Base-by-base conservation (phyloP, 768 basidiomycete species). In the Rhodotorula paludigena region DNA sequence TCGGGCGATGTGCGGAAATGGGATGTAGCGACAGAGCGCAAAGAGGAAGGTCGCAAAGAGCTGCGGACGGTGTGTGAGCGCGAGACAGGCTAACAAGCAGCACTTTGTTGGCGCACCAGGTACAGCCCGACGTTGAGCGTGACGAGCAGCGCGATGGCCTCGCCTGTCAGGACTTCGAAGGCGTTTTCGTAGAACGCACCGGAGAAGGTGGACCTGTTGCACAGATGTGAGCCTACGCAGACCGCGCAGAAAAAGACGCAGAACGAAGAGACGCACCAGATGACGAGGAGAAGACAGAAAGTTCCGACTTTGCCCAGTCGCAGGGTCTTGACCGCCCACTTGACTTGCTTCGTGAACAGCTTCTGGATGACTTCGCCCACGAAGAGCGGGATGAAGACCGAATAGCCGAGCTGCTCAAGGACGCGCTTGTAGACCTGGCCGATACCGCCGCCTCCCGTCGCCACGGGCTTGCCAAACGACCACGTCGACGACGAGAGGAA, bases 331-430 rank as follows among this genome's bases (percentile, higher is more conserved):
- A 71, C 42, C 16, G 63, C 53, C 58, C 68, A 72, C 60, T 75
- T 73, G 35, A 72, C 64, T n/a, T 73, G 61, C 15, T 63, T 64
- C 2, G 77, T 74, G 55, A 61, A 73, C n/a, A 73, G 35, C 18
- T 53, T 73, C 66, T 77, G 72, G 30, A 78, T 59, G 47, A 75
- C 60, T 64, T 78, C 76, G n/a, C 77, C 77, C 11, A 76, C 75
- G 47, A 74, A 68, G 0, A 78, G 70, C 0, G 78, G 77, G 35
- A 77, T 64, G 51, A 76, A 77, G 20, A 78, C 77, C 25, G 53
- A 25, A 15, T 36, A 54, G 15, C 75, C 66, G 33, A 77, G 72
- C 64, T 77, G 77, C 57, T 76, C 64, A 18, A 66, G 59, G 28
- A 77, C 75, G 28, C 75, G 64, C 18, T 71, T 32, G n/a, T 74